Conservation (phyloP, 2,329 filamentous ascomycete genomes). For the Botryosphaeria agaves region DNA sequence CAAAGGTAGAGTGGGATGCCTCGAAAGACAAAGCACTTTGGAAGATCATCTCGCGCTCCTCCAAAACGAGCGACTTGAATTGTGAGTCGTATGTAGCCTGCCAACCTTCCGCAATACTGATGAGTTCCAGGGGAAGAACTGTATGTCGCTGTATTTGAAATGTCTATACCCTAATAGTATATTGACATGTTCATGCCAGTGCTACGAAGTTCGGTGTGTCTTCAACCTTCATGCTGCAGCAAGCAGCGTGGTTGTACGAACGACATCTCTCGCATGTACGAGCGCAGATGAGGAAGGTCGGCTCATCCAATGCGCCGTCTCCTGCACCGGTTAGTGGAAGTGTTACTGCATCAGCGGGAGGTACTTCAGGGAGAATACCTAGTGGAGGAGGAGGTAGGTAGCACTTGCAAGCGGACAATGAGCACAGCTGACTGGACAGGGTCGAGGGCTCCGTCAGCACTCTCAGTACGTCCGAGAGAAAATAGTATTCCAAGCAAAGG, state of each 20-base stretch:
- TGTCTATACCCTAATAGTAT: neutral
- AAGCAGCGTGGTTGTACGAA: conserved; percentile 88
- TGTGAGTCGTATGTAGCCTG: conserved; percentile 46
- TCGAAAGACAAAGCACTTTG: conserved; percentile 77
- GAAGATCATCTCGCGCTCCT: conserved; percentile 70
- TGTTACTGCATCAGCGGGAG: conserved; percentile 19
- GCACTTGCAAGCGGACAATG: conserved; percentile 30
- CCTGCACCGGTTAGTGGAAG: conserved; percentile 32
- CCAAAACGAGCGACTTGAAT: conserved; percentile 66
- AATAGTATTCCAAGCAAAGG: too few species aligned
- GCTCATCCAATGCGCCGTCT: conserved; percentile 38
- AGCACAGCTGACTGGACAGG: conserved; percentile 28
- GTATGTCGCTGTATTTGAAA: conserved; percentile 41
- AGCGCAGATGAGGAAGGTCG: conserved; percentile 70
- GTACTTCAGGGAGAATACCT: neutral
- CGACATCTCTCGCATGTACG: conserved; percentile 77
- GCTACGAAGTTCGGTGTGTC: conserved; percentile 68
- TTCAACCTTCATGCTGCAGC: conserved; percentile 75
- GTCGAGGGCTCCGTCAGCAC: conserved; percentile 31
- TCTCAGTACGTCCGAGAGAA: too few species aligned
- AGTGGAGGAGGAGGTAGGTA: neutral
- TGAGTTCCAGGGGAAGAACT: conserved; percentile 49
- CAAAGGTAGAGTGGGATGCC: conserved; percentile 71
- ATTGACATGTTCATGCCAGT: too few species aligned
- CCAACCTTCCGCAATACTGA: too few species aligned